These are phyloP conservation scores for Neospora caninum DNA, from an alignment of 169 alveolate genomes.

Conservation along the genomic window DNA sequence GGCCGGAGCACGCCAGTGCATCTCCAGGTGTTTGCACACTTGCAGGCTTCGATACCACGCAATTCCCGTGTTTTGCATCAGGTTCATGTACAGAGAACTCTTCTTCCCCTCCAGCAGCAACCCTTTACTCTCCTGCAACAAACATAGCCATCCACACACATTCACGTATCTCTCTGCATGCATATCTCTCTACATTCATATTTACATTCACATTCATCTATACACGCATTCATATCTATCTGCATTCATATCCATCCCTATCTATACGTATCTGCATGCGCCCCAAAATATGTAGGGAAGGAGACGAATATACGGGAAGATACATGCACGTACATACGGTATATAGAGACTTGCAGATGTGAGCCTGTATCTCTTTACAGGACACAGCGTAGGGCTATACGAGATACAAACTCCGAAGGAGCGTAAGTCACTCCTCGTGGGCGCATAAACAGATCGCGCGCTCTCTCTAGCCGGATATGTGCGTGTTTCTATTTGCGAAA, in stretches of 20 bases:
- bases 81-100: not conserved
- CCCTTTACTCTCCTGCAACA: constrained; percentile 32
- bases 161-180: too few species aligned
- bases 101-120: constrained; percentile 45
- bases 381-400: too few species aligned
- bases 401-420: too few species aligned
- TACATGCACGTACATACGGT: not conserved
- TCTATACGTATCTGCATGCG: too few species aligned
- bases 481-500: too few species aligned
- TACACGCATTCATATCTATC: not conserved
- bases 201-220: not conserved
- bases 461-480: too few species aligned
- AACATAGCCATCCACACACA: not conserved
- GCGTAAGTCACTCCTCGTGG: too few species aligned
- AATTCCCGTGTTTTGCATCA: constrained; percentile 48
- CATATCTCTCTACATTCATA: not conserved
- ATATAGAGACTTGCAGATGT: too few species aligned
- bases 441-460: too few species aligned
- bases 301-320: not conserved
- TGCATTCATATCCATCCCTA: not conserved
- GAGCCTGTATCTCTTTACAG: too few species aligned
- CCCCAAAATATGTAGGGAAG: too few species aligned
- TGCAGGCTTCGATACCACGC: constrained; percentile 43
- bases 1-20: constrained; percentile 16
- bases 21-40: constrained; percentile 39